Evolutionary conservation across 2,329 filamentous ascomycete species (phyloP), one percentile per base, ranked within the genome.

Genomic region (Colletotrichum horii): DNA sequence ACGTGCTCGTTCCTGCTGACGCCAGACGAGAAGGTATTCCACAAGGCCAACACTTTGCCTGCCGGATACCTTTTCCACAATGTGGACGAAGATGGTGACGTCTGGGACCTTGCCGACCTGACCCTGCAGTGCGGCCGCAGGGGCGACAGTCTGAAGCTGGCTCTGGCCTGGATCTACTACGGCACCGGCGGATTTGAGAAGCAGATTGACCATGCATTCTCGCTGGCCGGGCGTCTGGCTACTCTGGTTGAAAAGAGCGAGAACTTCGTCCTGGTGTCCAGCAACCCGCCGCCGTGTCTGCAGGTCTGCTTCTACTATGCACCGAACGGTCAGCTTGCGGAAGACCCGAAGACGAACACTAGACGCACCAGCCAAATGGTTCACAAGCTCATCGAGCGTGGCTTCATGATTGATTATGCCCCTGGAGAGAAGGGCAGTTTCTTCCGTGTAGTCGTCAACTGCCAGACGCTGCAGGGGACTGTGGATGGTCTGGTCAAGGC

Each of bases 261-360:
- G 0, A 87, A 94, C 79, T 94, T 98, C 79, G 86, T 91, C 22
- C 88, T 98, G 19, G 91, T 98, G 4, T 94, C 92, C 14, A 89
- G 91, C 71, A 93, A 94, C 79, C 94, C 95, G 30, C 93, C 96
- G 62, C 95, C 95, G 1, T 98, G 96, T 85, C 87, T 98, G 82
- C 97, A 98, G 85, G 94, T 98, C 26, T 98, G 96, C 87, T 98
- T 98, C 84, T 98, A 98, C 83, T 96, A 94, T 80, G 92, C 93
- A 0, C 91, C 91, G 0, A 87, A 87, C 2, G 91, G 92, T 4
- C 80, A 83, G 73, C 77, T 94, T 58, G 79, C 83, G 0, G 83
- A 83, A 1, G 83, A 87, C 19, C 78, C 82, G 8, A 83, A 83
- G 48, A 84, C 82, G 68, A 92, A 91, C 80, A 90, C 89, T 36